Conservation (phyloP, 192 early-diverging fungal genomes). For the Coemansia sp. region DNA sequence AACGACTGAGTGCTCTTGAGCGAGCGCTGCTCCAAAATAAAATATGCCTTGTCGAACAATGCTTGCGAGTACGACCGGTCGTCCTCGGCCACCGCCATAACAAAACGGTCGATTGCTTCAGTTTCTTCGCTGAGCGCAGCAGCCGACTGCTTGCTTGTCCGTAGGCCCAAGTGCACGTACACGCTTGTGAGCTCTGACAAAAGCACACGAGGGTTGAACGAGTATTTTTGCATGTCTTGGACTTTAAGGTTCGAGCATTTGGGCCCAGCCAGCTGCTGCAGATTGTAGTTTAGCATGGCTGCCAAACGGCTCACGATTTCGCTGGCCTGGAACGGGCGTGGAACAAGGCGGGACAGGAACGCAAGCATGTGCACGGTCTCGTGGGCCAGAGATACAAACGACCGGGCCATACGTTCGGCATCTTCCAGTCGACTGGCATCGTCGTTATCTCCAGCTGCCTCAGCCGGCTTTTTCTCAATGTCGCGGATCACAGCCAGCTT, state of each 20-base stretch:
- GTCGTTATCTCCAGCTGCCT: conserved; percentile 27
- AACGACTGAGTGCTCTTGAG: conserved; percentile 70
- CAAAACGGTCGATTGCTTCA: conserved; percentile 60
- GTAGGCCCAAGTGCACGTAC: conserved; percentile 71
- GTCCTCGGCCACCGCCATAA: conserved; percentile 80
- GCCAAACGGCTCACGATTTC: conserved; percentile 92
- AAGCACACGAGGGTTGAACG: conserved; percentile 81
- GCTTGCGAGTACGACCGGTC: conserved; percentile 78
- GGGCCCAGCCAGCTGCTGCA: conserved; percentile 86
- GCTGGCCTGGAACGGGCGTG: conserved; percentile 79
- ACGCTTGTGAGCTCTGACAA: conserved; percentile 83
- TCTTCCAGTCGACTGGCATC: conserved; percentile 29
- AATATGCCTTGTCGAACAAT: conserved; percentile 73
- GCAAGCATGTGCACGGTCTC: conserved; percentile 93
- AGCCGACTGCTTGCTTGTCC: neutral
- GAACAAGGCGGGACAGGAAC: conserved; percentile 77
- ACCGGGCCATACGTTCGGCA: conserved; percentile 80
- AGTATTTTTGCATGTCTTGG: conserved; percentile 68
- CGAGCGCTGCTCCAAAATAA: conserved; percentile 64
- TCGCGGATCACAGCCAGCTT: conserved; percentile 83
- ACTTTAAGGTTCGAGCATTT: conserved; percentile 89
- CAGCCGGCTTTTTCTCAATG: conserved; percentile 61
- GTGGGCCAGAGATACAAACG: conserved; percentile 83
- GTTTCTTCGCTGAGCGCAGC: conserved; percentile 20
- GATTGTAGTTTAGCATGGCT: conserved; percentile 97